Evolutionary conservation across 1,139 yeast genomes (phyloP).

Genomic region (Protomyces macrosporus): DNA sequence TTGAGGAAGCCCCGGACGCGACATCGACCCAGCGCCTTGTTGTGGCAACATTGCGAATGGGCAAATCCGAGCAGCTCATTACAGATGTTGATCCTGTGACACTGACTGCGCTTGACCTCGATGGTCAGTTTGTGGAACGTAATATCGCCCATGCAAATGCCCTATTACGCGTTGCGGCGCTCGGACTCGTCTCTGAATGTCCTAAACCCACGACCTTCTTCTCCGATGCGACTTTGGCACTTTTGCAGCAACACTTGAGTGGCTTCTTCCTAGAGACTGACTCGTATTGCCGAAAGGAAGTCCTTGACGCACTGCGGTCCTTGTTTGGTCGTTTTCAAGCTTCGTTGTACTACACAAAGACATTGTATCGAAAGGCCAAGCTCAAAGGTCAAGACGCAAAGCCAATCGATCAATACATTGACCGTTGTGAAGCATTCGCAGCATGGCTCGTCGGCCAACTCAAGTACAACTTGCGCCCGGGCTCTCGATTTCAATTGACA

Average conservation of each 20-base stretch:
- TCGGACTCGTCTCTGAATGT: constrained; percentile 5
- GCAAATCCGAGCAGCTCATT: constrained; percentile 5
- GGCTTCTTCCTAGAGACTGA: constrained; percentile 23
- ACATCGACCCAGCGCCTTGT: not conserved
- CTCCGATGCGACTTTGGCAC: not conserved
- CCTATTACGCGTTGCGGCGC: constrained; percentile 11
- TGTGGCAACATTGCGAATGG: constrained; percentile 2
- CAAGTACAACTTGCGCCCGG: constrained; percentile 24
- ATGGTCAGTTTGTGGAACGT: not conserved
- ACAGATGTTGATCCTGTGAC: not conserved
- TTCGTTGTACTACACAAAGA: not conserved
- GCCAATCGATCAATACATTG: not conserved
- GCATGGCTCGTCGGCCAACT: constrained; percentile 12
- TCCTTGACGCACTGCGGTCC: constrained; percentile 13
- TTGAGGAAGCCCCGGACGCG: not conserved
- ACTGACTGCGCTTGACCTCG: constrained; percentile 3
- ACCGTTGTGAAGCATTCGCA: constrained; percentile 6
- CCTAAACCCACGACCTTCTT: constrained; percentile 14
- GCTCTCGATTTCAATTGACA: constrained; percentile 17
- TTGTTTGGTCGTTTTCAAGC: constrained; percentile 19
- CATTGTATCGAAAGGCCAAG: constrained; percentile 3
- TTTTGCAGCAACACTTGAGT: constrained; percentile 5
- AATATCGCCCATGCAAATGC: constrained; percentile 7
- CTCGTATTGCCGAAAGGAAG: constrained; percentile 11
- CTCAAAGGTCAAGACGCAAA: not conserved